Base-by-base conservation (phyloP, 164 flowering plant species). In the Liriodendron chinense region DNA sequence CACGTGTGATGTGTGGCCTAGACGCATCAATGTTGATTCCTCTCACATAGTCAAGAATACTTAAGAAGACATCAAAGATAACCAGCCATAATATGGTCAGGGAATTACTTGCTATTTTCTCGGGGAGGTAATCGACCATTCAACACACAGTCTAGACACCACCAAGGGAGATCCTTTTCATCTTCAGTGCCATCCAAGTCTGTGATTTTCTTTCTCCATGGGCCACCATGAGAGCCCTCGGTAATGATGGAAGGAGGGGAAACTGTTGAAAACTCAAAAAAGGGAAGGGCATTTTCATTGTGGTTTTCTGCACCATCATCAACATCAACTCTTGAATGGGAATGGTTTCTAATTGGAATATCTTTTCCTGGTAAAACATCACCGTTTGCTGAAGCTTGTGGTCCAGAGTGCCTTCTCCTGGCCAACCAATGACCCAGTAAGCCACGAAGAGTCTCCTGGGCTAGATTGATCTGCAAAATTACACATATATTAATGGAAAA, bases 181-280 rank as follows among this genome's bases (percentile, higher is more conserved):
- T 94, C 98, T 83, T 96, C 98, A 57, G 91, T 89, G 59, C 99
- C 98, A 86, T 91, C 96, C n/a, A 91, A 80, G 24, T 94, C 96
- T 20, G 92, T 91, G 65, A 89, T 89, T 79, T 92, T 96, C 86
- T 92, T 96, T 77, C 99, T 91, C 99, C 99, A 96, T 16, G 96
- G 94, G 47, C 99, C 98, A 65, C 99, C 94, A 50, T 89, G 95
- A 66, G 98, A 86, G 20, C 99, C 99, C 84, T 96, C 99, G n/a
- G 99, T 94, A 75, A 96, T 88, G 72, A 94, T 87, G 47, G 99
- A 96, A 63, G 99, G 99, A 73, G 98, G 91, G 18, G 90, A 89
- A 74, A 77, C 80, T 25, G 91, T 82, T 65, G 97, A 88, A 82
- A 96, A 96, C 81, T 92, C 96, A 75, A 93, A 96, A 21, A 98